Conservation (phyloP, 2,329 filamentous ascomycete genomes). For the Colletotrichum orchidophilum region DNA sequence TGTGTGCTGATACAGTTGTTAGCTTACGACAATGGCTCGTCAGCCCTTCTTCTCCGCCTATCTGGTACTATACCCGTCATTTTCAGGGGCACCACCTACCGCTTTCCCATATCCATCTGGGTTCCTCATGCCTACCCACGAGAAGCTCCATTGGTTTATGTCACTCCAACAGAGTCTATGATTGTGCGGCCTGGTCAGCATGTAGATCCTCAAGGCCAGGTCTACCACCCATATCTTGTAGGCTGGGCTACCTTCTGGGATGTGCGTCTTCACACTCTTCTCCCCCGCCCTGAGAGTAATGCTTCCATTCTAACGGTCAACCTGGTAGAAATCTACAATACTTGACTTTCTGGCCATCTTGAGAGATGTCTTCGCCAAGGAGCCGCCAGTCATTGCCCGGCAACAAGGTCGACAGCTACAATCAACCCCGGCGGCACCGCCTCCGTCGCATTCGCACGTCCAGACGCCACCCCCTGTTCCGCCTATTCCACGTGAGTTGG, state of each 20-base stretch:
- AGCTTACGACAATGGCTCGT: conserved; percentile 91
- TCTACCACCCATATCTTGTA: conserved; percentile 95
- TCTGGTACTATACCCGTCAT: conserved; percentile 89
- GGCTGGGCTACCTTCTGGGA: conserved; percentile 92
- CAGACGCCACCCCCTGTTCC: conserved; percentile 73
- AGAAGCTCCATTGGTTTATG: conserved; percentile 87
- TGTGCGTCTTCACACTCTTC: conserved; percentile 63
- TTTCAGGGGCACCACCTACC: conserved; percentile 89
- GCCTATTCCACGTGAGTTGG: conserved; percentile 74
- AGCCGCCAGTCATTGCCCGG: conserved; percentile 87
- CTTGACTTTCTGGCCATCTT: conserved; percentile 85
- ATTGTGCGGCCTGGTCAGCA: conserved; percentile 91
- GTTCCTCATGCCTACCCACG: conserved; percentile 89
- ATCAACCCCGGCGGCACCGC: conserved; percentile 43
- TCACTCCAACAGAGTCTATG: conserved; percentile 90
- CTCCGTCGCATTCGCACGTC: conserved; percentile 40
- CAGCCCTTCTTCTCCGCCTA: conserved; percentile 86
- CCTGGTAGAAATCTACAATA: conserved; percentile 79
- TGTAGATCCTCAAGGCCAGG: conserved; percentile 89
- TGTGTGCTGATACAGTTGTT: conserved; percentile 37
- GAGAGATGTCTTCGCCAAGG: conserved; percentile 89
- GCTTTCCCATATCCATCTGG: conserved; percentile 94
- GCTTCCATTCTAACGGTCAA: conserved; percentile 27
- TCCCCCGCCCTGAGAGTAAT: not conserved
- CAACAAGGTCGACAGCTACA: conserved; percentile 60